A percentile compares a stretch with the other conserved stretches of the same genome.
Evolutionary conservation across 208 protist genomes (phyloP).

Genomic region (Leishmania major): DNA sequence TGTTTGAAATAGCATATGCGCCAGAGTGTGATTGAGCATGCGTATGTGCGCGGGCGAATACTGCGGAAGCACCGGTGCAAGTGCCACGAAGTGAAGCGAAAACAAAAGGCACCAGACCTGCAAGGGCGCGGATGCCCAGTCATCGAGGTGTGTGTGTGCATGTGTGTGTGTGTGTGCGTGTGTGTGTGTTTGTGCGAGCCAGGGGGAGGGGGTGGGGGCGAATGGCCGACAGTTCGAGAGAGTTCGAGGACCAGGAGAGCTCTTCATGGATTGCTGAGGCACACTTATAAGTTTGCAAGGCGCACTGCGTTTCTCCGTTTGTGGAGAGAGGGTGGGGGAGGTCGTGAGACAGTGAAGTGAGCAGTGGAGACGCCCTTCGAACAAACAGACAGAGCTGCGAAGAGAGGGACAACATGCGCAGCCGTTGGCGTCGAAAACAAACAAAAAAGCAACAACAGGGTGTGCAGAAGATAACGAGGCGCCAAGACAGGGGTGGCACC

Average conservation of each 20-base stretch:
- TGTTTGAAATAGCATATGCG: background rate
- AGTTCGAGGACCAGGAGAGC: background rate
- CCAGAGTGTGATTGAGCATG: background rate
- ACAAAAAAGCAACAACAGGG: constrained; percentile 2
- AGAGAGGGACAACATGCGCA: background rate
- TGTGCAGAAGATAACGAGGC: background rate
- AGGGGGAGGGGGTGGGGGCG: too few relatives aligned
- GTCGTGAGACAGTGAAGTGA: background rate
- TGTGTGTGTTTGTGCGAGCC: too few relatives aligned
- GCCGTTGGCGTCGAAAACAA: background rate
- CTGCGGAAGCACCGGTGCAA: background rate
- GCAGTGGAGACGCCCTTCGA: background rate
- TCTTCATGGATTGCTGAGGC: background rate
- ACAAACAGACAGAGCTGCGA: background rate
- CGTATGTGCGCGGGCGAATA: background rate
- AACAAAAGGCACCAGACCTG: background rate
- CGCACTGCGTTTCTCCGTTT: background rate
- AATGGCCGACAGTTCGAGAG: background rate
- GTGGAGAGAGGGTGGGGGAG: background rate
- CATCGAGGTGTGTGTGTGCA: background rate
- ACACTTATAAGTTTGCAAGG: background rate
- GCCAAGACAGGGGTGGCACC: background rate
- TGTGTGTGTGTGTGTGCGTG: too few relatives aligned
- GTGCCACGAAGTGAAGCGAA: background rate
- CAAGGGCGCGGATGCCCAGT: background rate